Evolutionary conservation across 345 rosid species (phyloP).

Genomic region (Gossypium herbaceum): DNA sequence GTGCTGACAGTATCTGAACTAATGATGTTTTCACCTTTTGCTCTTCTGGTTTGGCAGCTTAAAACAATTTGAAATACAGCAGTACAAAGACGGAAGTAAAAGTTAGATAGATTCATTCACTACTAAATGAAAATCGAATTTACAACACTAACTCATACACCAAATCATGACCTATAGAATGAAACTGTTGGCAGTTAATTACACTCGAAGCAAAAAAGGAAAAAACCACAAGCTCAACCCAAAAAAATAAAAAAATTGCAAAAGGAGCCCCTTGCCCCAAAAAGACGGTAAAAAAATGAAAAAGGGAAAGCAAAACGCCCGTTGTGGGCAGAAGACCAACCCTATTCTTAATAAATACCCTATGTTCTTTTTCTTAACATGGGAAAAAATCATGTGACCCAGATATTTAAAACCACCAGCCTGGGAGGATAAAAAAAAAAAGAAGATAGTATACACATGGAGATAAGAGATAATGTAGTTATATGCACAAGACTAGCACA

Average conservation of each 20-base stretch:
- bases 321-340: slow-evolving; percentile 25
- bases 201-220: slow-evolving; percentile 14
- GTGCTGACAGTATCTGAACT: not conserved
- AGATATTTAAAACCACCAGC: slow-evolving; percentile 24
- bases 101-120: not conserved
- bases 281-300: not conserved
- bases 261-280: slow-evolving; percentile 13
- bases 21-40: too few relatives aligned
- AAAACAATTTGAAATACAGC: too few relatives aligned
- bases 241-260: not conserved
- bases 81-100: too few relatives aligned
- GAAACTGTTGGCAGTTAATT: slow-evolving; percentile 25
- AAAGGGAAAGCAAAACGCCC: slow-evolving; percentile 15
- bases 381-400: slow-evolving; percentile 34
- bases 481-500: slow-evolving; percentile 29
- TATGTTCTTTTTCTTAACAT: slow-evolving; percentile 35
- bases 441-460: slow-evolving; percentile 35
- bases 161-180: slow-evolving; percentile 30
- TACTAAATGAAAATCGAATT: slow-evolving; percentile 12
- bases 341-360: slow-evolving; percentile 37
- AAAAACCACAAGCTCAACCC: slow-evolving; percentile 4
- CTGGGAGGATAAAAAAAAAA: slow-evolving; percentile 17
- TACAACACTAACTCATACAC: slow-evolving; percentile 16
- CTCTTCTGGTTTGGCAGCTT: too few relatives aligned
- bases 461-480: slow-evolving; percentile 15